A percentile compares a stretch with the other conserved stretches of the same genome.
Conservation (phyloP, 2,329 filamentous ascomycete species). For the Pseudogymnoascus sp. region DNA sequence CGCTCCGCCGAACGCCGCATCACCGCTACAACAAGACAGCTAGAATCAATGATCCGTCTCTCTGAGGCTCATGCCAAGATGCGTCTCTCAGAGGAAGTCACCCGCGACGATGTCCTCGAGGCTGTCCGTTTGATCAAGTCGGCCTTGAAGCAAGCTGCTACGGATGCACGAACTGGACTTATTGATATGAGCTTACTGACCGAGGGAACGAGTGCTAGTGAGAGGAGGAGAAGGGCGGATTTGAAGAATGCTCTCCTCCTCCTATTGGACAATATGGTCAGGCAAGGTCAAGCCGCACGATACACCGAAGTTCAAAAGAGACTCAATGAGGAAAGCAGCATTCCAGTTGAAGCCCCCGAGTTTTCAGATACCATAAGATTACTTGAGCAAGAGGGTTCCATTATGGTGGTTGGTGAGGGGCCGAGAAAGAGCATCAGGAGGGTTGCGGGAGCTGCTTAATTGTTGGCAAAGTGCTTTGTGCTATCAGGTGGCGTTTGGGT, state of each 20-base stretch:
- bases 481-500: constrained; percentile 1
- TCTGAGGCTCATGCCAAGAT: constrained; percentile 96
- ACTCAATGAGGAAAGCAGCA: constrained; percentile 62
- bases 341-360: constrained; percentile 68
- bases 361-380: constrained; percentile 74
- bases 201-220: constrained; percentile 85
- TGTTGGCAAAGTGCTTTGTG: not conserved
- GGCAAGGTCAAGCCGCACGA: constrained; percentile 59
- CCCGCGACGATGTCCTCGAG: constrained; percentile 75
- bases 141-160: constrained; percentile 94
- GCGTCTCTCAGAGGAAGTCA: constrained; percentile 73
- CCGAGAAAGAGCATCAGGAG: constrained; percentile 73
- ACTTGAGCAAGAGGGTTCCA: constrained; percentile 75
- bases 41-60: constrained; percentile 97
- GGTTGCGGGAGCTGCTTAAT: constrained; percentile 48
- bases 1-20: constrained; percentile 89
- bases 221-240: constrained; percentile 74
- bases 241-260: constrained; percentile 71
- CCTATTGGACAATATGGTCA: constrained; percentile 73
- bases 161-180: constrained; percentile 78
- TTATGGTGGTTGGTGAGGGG: constrained; percentile 79
- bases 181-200: constrained; percentile 96
- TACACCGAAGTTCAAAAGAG: constrained; percentile 71
- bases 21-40: constrained; percentile 90
- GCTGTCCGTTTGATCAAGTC: constrained; percentile 88